These are phyloP conservation scores for Phytopythium chamaehyphon DNA, from an alignment of 352 stramenopile genomes.

Conservation along the genomic window DNA sequence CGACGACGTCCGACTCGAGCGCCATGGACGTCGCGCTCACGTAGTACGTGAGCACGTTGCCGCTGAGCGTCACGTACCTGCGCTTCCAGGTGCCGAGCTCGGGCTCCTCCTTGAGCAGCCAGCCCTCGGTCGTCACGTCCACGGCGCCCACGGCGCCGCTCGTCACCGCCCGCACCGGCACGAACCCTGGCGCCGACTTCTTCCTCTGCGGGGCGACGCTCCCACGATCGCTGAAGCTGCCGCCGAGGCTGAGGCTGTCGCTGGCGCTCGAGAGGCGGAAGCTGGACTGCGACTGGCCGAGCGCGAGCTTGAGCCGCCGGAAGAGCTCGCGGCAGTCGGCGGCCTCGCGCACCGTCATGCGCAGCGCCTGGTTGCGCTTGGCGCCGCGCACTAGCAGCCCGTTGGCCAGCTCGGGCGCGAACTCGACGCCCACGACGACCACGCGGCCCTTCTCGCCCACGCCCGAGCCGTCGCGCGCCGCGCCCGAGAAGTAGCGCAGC, in stretches of 20 bases:
- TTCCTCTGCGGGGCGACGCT: background rate
- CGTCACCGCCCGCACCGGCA: background rate
- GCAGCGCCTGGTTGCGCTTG: slow-evolving; percentile 48
- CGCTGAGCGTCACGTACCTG: slow-evolving; percentile 45
- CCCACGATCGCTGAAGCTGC: background rate
- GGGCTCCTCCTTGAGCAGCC: slow-evolving; percentile 34
- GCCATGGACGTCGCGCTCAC: slow-evolving; percentile 18
- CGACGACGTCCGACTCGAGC: slow-evolving; percentile 22
- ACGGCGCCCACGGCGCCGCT: background rate
- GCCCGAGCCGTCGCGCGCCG: slow-evolving; percentile 25
- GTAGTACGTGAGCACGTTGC: slow-evolving; percentile 52
- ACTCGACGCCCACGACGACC: slow-evolving; percentile 44
- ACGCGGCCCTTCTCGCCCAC: slow-evolving; percentile 63
- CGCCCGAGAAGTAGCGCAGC: slow-evolving; percentile 51
- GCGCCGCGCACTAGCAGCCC: slow-evolving; percentile 57
- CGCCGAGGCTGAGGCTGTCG: background rate
- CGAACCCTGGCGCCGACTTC: slow-evolving; percentile 3
- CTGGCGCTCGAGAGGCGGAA: slow-evolving; percentile 8
- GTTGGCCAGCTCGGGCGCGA: slow-evolving; percentile 37
- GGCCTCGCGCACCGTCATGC: slow-evolving; percentile 50
- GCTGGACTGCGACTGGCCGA: slow-evolving; percentile 26
- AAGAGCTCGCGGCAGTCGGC: slow-evolving; percentile 58
- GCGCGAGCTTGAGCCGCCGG: slow-evolving; percentile 33
- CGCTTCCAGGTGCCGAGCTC: slow-evolving; percentile 41
- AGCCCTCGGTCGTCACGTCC: slow-evolving; percentile 14